These are phyloP conservation scores for Xylaria telfairii DNA, from an alignment of 495 filamentous ascomycete species.

Conservation along the genomic window DNA sequence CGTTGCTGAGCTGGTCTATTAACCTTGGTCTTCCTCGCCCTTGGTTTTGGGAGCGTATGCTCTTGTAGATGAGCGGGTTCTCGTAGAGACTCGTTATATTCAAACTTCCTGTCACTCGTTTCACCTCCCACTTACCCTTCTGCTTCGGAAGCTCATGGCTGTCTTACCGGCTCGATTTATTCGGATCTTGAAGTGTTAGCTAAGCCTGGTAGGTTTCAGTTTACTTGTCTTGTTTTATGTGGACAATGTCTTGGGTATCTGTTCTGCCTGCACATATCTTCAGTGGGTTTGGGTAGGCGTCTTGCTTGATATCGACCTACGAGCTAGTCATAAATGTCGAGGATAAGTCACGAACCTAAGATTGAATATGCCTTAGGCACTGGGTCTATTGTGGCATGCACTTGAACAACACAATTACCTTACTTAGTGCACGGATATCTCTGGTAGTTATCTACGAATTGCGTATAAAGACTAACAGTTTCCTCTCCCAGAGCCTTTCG, in stretches of 20 bases:
- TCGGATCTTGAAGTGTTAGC: neutral
- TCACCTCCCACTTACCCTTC: neutral
- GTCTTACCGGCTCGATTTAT: neutral
- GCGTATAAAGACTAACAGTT: neutral
- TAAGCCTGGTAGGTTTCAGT: constrained; percentile 7
- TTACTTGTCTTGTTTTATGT: neutral
- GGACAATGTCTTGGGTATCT: neutral
- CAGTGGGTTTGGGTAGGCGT: neutral
- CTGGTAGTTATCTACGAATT: neutral
- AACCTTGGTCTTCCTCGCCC: neutral
- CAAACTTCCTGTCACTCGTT: constrained; percentile 25
- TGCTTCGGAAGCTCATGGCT: neutral
- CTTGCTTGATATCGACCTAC: neutral
- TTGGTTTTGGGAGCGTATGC: neutral
- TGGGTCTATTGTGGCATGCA: neutral
- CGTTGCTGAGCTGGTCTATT: constrained; percentile 5
- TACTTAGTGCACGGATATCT: neutral
- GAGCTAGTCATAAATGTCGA: neutral
- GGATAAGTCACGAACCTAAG: no score
- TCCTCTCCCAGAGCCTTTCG: neutral
- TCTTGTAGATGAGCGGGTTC: constrained; percentile 18
- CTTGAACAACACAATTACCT: neutral
- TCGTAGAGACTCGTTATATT: constrained; percentile 16
- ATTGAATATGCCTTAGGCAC: neutral
- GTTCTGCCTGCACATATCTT: neutral